Evolutionary conservation across 2,329 filamentous ascomycete species (phyloP).

Genomic region (Fusarium torreyae): DNA sequence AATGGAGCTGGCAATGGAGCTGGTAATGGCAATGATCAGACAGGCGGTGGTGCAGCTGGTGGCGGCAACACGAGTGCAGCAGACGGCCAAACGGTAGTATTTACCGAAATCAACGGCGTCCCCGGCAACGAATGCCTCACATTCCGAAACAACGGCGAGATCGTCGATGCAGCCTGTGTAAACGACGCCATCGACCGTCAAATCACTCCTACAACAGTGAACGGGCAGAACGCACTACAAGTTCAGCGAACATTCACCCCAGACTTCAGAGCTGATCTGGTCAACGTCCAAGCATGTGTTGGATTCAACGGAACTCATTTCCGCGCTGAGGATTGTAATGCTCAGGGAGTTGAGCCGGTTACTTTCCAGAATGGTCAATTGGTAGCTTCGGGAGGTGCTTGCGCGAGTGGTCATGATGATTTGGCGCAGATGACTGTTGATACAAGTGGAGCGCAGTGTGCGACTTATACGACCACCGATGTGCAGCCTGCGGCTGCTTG

Average conservation of each 20-base stretch:
- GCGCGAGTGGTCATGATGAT: conserved; percentile 29
- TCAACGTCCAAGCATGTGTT: conserved; percentile 31
- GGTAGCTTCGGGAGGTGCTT: conserved; percentile 25
- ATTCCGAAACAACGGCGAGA: conserved; percentile 40
- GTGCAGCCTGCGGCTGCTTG: conserved; percentile 20
- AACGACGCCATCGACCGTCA: conserved; percentile 33
- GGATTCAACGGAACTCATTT: conserved; percentile 39
- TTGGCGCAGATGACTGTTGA: conserved; percentile 33
- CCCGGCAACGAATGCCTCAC: conserved; percentile 39
- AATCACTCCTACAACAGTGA: conserved; percentile 26
- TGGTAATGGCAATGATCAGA: neutral
- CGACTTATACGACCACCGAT: conserved; percentile 25
- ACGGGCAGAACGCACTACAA: conserved; percentile 23
- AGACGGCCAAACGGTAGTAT: conserved; percentile 31
- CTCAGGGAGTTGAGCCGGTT: conserved; percentile 21
- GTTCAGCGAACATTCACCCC: conserved; percentile 38
- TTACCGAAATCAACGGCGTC: conserved; percentile 30
- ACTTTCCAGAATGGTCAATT: conserved; percentile 32
- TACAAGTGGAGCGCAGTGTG: conserved; percentile 11
- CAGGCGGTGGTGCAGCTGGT: neutral
- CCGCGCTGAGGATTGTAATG: conserved; percentile 34
- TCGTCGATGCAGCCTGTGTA: conserved; percentile 39
- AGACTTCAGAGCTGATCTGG: conserved; percentile 34
- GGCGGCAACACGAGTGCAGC: conserved; percentile 1
- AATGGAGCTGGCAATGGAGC: neutral